These are phyloP conservation scores for Marasmius sp. DNA, from an alignment of 1,284 basidiomycete genomes.

Conservation along the genomic window DNA sequence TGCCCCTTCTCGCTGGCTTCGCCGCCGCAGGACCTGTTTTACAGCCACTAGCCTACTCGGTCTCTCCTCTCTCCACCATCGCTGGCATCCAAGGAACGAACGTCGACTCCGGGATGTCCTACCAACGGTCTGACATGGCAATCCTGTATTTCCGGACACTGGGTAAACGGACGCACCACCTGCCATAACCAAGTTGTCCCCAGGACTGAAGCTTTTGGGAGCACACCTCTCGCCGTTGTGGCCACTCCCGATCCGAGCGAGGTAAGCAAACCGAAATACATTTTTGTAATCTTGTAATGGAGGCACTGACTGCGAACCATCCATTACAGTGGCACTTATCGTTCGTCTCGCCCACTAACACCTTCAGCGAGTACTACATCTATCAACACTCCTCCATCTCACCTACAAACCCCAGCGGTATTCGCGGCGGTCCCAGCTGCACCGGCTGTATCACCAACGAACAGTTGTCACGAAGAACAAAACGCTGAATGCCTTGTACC, in stretches of 20 bases:
- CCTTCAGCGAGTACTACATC: constrained; percentile 4
- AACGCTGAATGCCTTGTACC: not conserved
- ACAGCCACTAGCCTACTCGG: not conserved
- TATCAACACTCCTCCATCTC: not conserved
- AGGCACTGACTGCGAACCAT: no score
- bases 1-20: not conserved
- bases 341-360: constrained; percentile 2
- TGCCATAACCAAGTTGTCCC: no score
- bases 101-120: constrained; percentile 1
- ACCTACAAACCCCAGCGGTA: constrained; percentile 1
- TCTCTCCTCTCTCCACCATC: not conserved
- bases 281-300: no score
- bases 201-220: no score
- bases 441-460: not conserved
- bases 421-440: not conserved
- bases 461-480: not conserved
- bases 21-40: not conserved
- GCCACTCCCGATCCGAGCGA: no score
- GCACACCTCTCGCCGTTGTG: no score
- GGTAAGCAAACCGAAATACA: no score
- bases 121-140: not conserved
- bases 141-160: no score
- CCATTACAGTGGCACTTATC: constrained; percentile 6
- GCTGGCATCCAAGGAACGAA: not conserved
- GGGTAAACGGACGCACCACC: no score